Base-by-base conservation (phyloP, 2,329 filamentous ascomycete species). In the Penicillium sp. region DNA sequence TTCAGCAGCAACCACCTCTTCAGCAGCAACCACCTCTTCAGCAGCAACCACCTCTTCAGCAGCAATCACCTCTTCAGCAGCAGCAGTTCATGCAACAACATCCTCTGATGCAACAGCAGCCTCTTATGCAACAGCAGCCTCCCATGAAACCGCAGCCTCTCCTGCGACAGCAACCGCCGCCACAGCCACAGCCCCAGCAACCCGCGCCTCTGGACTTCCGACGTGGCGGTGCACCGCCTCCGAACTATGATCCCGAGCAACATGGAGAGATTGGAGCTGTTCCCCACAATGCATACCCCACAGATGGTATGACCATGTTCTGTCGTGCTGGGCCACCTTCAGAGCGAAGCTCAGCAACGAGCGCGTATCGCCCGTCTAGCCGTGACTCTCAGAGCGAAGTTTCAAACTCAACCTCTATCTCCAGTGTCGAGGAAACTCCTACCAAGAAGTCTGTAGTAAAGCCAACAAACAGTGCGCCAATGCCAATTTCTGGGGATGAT, bases 301-400 rank as follows among this genome's bases (percentile, higher is more conserved):
- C 89, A 74, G 93, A 97, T 71, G 93, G 93, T 5, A 97, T 97
- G 92, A 97, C 93, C 0, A 96, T 97, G 85, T 89, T 97, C 61
- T 97, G 93, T 75, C 87, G 92, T 59, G 87, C 90, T 39, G 89
- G 87, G 4, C 84, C 88, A 39, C 83, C 83, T 49, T 88, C 86
- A n/a, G 86, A 88, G 77, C 85, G 77, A 75, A 92, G 82, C 75
- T 88, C 88, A 27, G 82, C 83, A 23, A 86, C 83, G 44, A 88
- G 86, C 61, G 84, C 87, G 25, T 86, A 84, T 49, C 84, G 92
- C 45, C 91, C 92, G 47, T 89, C 89, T 15, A 96, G 91, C 73
- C 86, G 90, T 63, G 93, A 96, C 69, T 94, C 91, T 49, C 88
- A 90, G 66, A 97, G 93, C 75, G 93, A 97, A 63, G 90, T 91